Conservation (phyloP, 345 rosid species). For the Bruguiera gymnorhiza region DNA sequence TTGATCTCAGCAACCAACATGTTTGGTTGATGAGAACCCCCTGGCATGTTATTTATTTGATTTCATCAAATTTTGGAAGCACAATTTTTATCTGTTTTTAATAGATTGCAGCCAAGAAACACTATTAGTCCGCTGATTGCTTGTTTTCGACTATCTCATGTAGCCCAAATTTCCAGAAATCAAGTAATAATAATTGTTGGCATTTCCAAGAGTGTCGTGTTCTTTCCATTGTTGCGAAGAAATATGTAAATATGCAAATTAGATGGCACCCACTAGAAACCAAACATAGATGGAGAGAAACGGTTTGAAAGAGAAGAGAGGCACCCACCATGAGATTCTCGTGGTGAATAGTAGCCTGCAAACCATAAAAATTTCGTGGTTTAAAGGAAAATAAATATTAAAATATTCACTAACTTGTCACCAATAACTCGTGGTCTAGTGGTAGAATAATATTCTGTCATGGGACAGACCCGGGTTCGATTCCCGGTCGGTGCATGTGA, state of each 20-base stretch:
- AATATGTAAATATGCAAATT: constrained; percentile 12
- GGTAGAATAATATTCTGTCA: constrained; percentile 82
- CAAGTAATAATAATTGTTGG: too few relatives aligned
- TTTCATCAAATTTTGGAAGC: neutral
- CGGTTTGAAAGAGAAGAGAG: neutral
- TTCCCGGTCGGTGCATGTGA: constrained; percentile 35
- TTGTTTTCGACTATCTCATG: neutral
- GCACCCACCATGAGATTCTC: neutral
- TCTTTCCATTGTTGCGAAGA: too few relatives aligned
- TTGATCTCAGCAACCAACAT: neutral
- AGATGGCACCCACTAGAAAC: neutral
- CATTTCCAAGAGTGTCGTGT: too few relatives aligned
- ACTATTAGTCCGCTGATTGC: too few relatives aligned
- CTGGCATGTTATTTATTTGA: neutral
- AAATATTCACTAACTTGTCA: neutral
- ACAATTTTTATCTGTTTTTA: neutral
- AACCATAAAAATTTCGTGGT: neutral
- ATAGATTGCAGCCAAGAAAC: neutral
- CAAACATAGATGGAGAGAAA: neutral
- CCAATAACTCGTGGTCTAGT: constrained; percentile 60
- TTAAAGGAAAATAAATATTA: too few relatives aligned
- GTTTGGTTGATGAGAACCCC: constrained; percentile 8
- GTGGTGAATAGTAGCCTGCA: neutral
- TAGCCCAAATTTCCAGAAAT: neutral
- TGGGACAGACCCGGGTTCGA: constrained; percentile 81